Evolutionary conservation across 352 stramenopile species (phyloP).

Genomic region (Pythium grandisporangium): DNA sequence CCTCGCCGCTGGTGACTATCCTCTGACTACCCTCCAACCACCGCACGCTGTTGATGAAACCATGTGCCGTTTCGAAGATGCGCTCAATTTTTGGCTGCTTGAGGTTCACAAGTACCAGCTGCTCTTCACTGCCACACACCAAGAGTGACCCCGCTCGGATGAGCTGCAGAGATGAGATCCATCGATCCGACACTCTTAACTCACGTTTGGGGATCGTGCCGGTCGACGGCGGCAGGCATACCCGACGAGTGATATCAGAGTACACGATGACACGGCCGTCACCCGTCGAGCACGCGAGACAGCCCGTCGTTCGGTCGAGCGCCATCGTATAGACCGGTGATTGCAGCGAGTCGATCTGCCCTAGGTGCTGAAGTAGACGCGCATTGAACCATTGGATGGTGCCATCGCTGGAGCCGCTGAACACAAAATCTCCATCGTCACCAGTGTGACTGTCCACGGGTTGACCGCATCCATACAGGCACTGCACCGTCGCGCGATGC

Average conservation of each 20-base stretch:
- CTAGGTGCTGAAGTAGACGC: slow-evolving; percentile 27
- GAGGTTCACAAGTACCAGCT: slow-evolving; percentile 47
- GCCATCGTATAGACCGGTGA: slow-evolving; percentile 47
- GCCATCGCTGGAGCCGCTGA: slow-evolving; percentile 65
- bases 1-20: slow-evolving; percentile 39
- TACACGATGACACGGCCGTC: slow-evolving; percentile 50
- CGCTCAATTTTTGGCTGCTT: slow-evolving; percentile 22
- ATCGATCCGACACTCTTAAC: slow-evolving; percentile 31
- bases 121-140: slow-evolving; percentile 46
- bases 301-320: slow-evolving; percentile 10
- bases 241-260: too few species aligned
- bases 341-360: slow-evolving; percentile 25
- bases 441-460: too few species aligned
- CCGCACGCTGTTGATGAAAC: slow-evolving; percentile 51
- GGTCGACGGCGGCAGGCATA: too few species aligned
- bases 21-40: slow-evolving; percentile 25
- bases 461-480: slow-evolving; percentile 14
- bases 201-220: slow-evolving; percentile 13
- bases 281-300: slow-evolving; percentile 54
- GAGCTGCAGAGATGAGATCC: slow-evolving; percentile 56
- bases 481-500: slow-evolving; percentile 49
- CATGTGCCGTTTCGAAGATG: slow-evolving; percentile 37
- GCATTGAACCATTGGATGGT: slow-evolving; percentile 64
- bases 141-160: too few species aligned
- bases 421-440: slow-evolving; percentile 15